Base-by-base conservation (phyloP, 352 stramenopile species). In the Globisporangium spinosum region DNA sequence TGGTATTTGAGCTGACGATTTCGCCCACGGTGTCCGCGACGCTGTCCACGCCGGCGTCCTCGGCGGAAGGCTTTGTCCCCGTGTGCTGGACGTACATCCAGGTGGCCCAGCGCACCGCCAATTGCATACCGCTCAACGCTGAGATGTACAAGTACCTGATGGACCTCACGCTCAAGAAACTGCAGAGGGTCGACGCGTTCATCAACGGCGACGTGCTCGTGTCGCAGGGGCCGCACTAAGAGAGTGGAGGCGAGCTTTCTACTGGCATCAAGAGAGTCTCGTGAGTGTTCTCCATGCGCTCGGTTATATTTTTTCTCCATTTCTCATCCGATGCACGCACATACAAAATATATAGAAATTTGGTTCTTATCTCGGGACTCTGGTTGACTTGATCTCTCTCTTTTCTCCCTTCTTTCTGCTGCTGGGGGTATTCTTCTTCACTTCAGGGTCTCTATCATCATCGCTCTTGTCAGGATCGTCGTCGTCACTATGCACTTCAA, bases 71-170 rank as follows among this genome's bases (percentile, higher is more conserved):
- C 43, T 83, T 83, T 43, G 65, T 83, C 29, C 83, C 85, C 5
- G 82, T 94, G 64, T 95, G 84, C 71, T 95, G 85, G 84, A 94
- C 87, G 47, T 94, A 89, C 68, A 69, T 94, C 27, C 87, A 91
- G 66, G 83, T 95, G 13, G 85, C 94, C 67, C 83, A 91, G 66
- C 85, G 84, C 62, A 93, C 84, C 7, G 80, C 84, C 63, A 93
- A 90, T 64, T 90, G 78, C 56, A 79, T 79, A 56, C 64, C 81
- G 17, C 62, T 94, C 23, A 93, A 82, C 59, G 67, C 77, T 17
- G 84, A 95, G 74, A 93, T 95, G 87, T 95, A 93, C 78, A 87
- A 83, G 71, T 90, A 91, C 61, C 85, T 78, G 29, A 74, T 94
- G 53, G 81, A 92, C 49, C 73, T 95, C 58, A 84, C 87, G 53